Conservation (phyloP, 129 eudicot genomes). For the Heracleum sosnowskyi region DNA sequence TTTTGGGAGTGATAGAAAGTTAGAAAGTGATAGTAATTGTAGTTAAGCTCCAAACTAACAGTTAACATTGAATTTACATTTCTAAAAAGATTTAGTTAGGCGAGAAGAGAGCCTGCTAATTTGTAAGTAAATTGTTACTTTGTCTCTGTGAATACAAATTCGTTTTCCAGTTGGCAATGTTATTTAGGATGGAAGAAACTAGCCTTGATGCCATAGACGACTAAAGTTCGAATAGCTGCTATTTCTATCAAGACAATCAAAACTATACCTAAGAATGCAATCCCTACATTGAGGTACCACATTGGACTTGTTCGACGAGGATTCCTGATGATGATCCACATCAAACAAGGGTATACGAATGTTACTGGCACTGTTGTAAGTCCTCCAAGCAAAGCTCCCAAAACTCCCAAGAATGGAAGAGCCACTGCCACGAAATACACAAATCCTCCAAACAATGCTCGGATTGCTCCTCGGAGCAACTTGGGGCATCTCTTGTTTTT, state of each 20-base stretch:
- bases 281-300: conserved; percentile 41
- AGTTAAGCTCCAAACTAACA: neutral
- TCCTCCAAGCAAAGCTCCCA: conserved; percentile 43
- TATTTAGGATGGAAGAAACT: conserved; percentile 55
- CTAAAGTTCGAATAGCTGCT: conserved; percentile 44
- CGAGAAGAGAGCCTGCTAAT: neutral
- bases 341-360: conserved; percentile 51
- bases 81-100: neutral
- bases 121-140: neutral
- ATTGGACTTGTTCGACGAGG: conserved; percentile 19
- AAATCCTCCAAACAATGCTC: conserved; percentile 48
- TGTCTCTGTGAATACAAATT: neutral
- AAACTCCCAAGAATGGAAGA: conserved; percentile 45
- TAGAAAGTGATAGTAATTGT: neutral
- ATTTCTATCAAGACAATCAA: conserved; percentile 23
- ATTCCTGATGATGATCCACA: conserved; percentile 53
- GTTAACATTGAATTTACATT: neutral
- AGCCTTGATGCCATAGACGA: conserved; percentile 41
- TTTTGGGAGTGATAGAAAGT: neutral
- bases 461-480: conserved; percentile 27
- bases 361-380: conserved; percentile 43
- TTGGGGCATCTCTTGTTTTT: conserved; percentile 39
- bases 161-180: neutral
- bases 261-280: conserved; percentile 38
- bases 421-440: conserved; percentile 48